phyloP scores from a whole-genome alignment of 345 rosid species.

The Isatis tinctoria region DNA sequence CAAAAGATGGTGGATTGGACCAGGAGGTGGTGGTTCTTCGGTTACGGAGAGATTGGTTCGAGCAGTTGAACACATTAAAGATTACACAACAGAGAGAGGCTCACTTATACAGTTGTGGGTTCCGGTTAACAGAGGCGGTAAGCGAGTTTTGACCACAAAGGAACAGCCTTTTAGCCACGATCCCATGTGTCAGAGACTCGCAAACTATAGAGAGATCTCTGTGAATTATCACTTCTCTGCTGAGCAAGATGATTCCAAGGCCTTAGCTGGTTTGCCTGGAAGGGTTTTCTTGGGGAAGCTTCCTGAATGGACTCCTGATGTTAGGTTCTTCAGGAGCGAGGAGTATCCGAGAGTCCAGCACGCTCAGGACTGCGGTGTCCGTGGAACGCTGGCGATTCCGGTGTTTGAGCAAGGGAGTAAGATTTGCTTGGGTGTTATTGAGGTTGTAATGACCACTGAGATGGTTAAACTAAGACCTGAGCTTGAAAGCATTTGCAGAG shows the following conservation, averaged over 20 bases:
- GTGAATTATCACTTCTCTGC: constrained; percentile 69
- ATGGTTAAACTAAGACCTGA: constrained; percentile 61
- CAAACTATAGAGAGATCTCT: constrained; percentile 73
- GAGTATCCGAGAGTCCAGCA: constrained; percentile 74
- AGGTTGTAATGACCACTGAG: constrained; percentile 76
- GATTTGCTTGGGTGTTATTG: constrained; percentile 87
- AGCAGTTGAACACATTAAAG: constrained; percentile 62
- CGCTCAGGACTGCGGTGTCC: constrained; percentile 69
- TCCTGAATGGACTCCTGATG: constrained; percentile 99
- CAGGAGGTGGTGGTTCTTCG: constrained; percentile 40
- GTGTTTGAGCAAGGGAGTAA: constrained; percentile 82
- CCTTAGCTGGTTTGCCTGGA: constrained; percentile 66
- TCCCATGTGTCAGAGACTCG: constrained; percentile 53
- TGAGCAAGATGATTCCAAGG: constrained; percentile 61
- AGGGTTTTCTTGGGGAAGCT: constrained; percentile 77
- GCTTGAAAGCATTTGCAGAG: constrained; percentile 79
- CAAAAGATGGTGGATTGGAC: constrained; percentile 79
- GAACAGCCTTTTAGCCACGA: constrained; percentile 71
- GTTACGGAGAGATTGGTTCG: constrained; percentile 64
- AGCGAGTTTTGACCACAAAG: constrained; percentile 54
- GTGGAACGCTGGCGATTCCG: constrained; percentile 89
- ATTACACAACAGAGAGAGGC: constrained; percentile 56
- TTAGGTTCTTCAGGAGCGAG: constrained; percentile 75
- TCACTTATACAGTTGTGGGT: constrained; percentile 84
- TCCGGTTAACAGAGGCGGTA: constrained; percentile 69